These are phyloP conservation scores for Cokeromyces recurvatus DNA, from an alignment of 371 early-diverging fungal species.

Conservation along the genomic window DNA sequence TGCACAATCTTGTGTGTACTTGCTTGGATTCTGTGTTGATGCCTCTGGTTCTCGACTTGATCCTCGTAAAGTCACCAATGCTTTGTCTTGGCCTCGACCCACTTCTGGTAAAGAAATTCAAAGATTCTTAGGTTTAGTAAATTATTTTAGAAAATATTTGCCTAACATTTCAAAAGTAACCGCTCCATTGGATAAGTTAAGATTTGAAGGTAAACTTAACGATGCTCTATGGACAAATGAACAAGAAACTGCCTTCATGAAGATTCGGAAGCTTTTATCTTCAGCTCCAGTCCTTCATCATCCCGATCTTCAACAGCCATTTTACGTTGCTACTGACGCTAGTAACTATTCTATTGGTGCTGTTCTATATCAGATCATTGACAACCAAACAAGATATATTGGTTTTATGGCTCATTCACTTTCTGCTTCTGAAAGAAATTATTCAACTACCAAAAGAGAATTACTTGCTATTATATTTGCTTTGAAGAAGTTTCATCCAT, in stretches of 20 bases:
- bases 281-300: constrained; percentile 3
- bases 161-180: constrained; percentile 8
- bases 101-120: constrained; percentile 3
- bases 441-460: background rate
- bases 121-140: constrained; percentile 16
- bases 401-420: constrained; percentile 11
- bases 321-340: constrained; percentile 37
- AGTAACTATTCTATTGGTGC: constrained; percentile 35
- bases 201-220: constrained; percentile 1
- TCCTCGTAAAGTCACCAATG: constrained; percentile 4
- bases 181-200: constrained; percentile 18
- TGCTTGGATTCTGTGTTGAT: constrained; percentile 12
- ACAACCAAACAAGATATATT: constrained; percentile 6
- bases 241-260: constrained; percentile 7
- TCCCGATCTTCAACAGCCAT: constrained; percentile 22
- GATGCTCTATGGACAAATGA: constrained; percentile 3
- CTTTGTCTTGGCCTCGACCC: constrained; percentile 4
- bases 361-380: constrained; percentile 18
- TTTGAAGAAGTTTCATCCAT: constrained; percentile 24
- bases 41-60: constrained; percentile 9
- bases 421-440: background rate
- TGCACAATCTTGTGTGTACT: background rate
- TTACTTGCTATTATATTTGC: constrained; percentile 14
- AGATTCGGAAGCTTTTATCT: background rate
- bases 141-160: constrained; percentile 19